Base-by-base conservation (phyloP, 148 eudicot species). In the Pouteria glomerata region DNA sequence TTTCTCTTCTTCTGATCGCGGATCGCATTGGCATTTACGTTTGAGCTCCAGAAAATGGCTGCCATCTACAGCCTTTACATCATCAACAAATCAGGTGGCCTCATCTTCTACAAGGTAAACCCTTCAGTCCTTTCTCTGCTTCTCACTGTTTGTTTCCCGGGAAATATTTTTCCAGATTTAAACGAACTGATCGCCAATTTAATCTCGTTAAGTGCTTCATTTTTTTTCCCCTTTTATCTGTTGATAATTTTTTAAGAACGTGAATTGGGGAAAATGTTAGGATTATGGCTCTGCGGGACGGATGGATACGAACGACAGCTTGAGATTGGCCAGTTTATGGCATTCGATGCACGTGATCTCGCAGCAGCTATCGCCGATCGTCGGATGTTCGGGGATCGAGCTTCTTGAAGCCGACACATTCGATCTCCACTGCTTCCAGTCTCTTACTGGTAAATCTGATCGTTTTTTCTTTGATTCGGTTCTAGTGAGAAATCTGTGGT, bases 311-410 rank as follows among this genome's bases (percentile, higher is more conserved):
- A 95, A 95, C 66, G 99, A 95, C 63, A 92, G 89, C 70, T 87
- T 95, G 88, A 85, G 99, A 67, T 69, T 95, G 74, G 99, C 97
- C n/a, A 91, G 97, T 80, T 70, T 95, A 23, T 95, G 99, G 99
- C 99, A 95, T 64, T 95, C 99, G 12, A 95, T 95, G 99, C 97
- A 95, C 68, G 99, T 96, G 0, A 95, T 95, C 63, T 95, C 99
- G 47, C 99, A 95, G 89, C 99, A 95, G 79, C 79, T 95, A 18
- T 95, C 99, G 0, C 98, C 98, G 11, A 79, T 95, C 48, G 14
- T 63, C 0, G 96, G 93, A 2, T 95, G 98, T 70, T 52, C 69
- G 0, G 98, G 98, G 10, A 85, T 95, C 44, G 97, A 95, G 64
- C 88, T 91, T 13, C 93, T 95, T 2, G 96, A 95, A 84, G 99